Conservation (phyloP, 805 yeast genomes). For the Kuraishia capsulata region DNA sequence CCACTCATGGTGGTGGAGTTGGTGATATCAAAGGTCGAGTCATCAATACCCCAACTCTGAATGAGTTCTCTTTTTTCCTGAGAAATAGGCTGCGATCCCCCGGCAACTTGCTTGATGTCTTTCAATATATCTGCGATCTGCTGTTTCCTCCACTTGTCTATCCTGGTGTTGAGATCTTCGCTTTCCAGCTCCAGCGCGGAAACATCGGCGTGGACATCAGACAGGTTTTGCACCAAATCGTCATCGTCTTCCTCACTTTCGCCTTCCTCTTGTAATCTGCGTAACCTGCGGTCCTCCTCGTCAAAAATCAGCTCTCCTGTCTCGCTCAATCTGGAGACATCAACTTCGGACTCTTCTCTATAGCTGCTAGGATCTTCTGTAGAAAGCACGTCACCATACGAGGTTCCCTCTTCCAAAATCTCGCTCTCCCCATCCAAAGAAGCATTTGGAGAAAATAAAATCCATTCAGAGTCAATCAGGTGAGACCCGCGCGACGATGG, state of each 20-base stretch:
- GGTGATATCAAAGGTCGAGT: conserved; percentile 4
- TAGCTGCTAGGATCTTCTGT: conserved; percentile 10
- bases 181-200: conserved; percentile 8
- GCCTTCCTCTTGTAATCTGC: conserved; percentile 7
- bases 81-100: conserved; percentile 5
- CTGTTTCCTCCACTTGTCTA: conserved; percentile 21
- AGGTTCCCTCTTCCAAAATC: conserved; percentile 4
- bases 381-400: conserved; percentile 16
- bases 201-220: conserved; percentile 12
- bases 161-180: conserved; percentile 17
- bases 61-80: conserved; percentile 15
- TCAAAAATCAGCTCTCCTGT: conserved; percentile 1
- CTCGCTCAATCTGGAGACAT: conserved; percentile 5
- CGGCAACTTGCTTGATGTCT: conserved; percentile 12
- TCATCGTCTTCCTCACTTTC: conserved; percentile 17
- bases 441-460: conserved; percentile 18
- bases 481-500: conserved; percentile 2
- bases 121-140: conserved; percentile 14
- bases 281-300: background rate
- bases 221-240: conserved; percentile 16
- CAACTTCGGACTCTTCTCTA: background rate
- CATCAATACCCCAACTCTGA: conserved; percentile 23
- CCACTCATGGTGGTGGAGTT: conserved; percentile 1
- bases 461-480: conserved; percentile 19
- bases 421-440: conserved; percentile 6